Conservation (phyloP, 495 filamentous ascomycete genomes). For the Articulospora tetracladia region DNA sequence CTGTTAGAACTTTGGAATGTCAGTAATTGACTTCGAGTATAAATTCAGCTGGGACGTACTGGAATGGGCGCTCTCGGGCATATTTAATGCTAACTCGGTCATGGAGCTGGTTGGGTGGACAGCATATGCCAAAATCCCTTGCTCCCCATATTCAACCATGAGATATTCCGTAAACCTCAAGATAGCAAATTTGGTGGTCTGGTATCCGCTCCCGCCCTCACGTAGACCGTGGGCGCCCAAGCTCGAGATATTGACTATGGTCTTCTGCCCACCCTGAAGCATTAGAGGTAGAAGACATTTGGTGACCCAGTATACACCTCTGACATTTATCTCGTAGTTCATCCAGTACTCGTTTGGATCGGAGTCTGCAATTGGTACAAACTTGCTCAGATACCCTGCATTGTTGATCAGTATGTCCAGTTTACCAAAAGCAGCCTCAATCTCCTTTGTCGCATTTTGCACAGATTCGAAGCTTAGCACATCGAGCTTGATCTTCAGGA, state of each 20-base stretch:
- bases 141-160: constrained; percentile 36
- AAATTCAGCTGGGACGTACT: constrained; percentile 16
- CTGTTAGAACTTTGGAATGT: constrained; percentile 30
- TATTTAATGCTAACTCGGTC: constrained; percentile 38
- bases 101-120: constrained; percentile 48
- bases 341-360: constrained; percentile 32
- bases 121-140: constrained; percentile 41
- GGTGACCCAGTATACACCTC: constrained; percentile 37
- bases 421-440: constrained; percentile 31
- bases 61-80: constrained; percentile 20
- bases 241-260: constrained; percentile 42
- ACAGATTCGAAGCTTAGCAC: constrained; percentile 39
- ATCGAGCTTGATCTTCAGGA: constrained; percentile 34
- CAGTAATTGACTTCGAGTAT: not conserved
- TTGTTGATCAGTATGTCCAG: constrained; percentile 61
- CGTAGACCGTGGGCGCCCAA: constrained; percentile 35
- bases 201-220: constrained; percentile 35
- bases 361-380: constrained; percentile 30
- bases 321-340: constrained; percentile 38
- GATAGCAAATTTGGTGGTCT: constrained; percentile 44
- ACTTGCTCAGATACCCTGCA: constrained; percentile 42
- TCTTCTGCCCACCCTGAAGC: constrained; percentile 40
- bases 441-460: constrained; percentile 28
- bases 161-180: constrained; percentile 46
- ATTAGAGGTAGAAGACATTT: constrained; percentile 42